Conservation (phyloP, 2,329 filamentous ascomycete species). For the Trichoderma breve region DNA sequence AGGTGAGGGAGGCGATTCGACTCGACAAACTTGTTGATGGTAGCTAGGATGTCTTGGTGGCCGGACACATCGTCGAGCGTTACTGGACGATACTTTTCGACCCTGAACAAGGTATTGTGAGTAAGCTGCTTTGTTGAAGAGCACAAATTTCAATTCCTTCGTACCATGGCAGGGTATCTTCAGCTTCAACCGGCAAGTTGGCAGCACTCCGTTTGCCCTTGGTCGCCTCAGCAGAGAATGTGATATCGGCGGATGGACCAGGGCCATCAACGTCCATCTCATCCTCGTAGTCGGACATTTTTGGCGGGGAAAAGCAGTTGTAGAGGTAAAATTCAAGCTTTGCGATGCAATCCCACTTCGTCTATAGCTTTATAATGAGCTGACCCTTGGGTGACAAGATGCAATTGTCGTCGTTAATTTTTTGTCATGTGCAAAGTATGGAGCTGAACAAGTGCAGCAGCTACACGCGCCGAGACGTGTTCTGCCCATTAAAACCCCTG, state of each 20-base stretch:
- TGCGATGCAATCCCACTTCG: neutral
- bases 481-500: slow-evolving; percentile 21
- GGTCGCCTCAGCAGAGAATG: slow-evolving; percentile 71
- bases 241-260: slow-evolving; percentile 46
- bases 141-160: slow-evolving; percentile 18
- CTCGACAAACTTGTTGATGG: slow-evolving; percentile 97
- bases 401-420: neutral
- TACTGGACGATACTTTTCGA: slow-evolving; percentile 93
- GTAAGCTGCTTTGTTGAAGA: neutral
- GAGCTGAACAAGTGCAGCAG: neutral
- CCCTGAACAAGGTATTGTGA: slow-evolving; percentile 52
- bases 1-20: slow-evolving; percentile 92
- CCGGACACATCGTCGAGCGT: slow-evolving; percentile 91
- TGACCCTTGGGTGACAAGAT: neutral
- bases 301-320: slow-evolving; percentile 19
- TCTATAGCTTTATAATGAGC: neutral
- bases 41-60: slow-evolving; percentile 94
- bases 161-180: slow-evolving; percentile 91
- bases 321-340: neutral
- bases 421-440: neutral
- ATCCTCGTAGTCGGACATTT: slow-evolving; percentile 60
- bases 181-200: slow-evolving; percentile 88
- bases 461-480: slow-evolving; percentile 29
- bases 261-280: slow-evolving; percentile 61
- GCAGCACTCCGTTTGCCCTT: slow-evolving; percentile 93